Percentiles rank a stretch among this genome's conserved stretches.
These are phyloP conservation scores for Erodium maritimum DNA, from an alignment of 345 rosid species.

Conservation along the genomic window DNA sequence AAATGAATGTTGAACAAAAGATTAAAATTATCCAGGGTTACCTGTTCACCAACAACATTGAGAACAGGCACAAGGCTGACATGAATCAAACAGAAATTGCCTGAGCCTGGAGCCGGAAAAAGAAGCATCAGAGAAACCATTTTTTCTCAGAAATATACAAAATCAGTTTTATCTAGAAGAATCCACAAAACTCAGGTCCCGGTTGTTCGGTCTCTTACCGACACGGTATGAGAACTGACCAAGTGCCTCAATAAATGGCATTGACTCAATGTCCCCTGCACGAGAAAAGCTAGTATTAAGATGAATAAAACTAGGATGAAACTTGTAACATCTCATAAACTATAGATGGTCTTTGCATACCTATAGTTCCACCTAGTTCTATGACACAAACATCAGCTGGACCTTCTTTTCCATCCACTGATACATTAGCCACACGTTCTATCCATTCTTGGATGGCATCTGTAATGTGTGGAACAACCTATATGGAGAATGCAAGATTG, in stretches of 20 bases:
- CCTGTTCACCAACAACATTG: constrained; percentile 98
- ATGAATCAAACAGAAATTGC: constrained; percentile 89
- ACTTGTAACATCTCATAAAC: not conserved
- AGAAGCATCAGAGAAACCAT: constrained; percentile 1
- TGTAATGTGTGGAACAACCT: constrained; percentile 99
- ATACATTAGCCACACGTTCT: constrained; percentile 67
- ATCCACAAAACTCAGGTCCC: not conserved
- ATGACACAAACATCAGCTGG: constrained; percentile 97
- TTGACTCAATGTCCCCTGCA: constrained; percentile 96
- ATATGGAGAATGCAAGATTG: constrained; percentile 7
- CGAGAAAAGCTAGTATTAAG: not conserved
- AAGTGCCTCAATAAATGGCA: constrained; percentile 95
- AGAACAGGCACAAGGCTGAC: constrained; percentile 97
- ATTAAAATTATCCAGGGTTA: constrained; percentile 5
- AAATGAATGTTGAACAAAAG: not conserved
- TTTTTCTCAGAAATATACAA: not conserved
- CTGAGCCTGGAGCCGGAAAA: constrained; percentile 47
- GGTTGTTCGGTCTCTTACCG: constrained; percentile 30
- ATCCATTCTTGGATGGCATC: constrained; percentile 98
- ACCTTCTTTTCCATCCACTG: constrained; percentile 76
- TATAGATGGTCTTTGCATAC: constrained; percentile 17
- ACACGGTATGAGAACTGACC: constrained; percentile 91
- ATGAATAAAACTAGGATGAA: not conserved
- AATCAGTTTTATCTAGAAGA: not conserved
- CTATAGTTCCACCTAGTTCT: constrained; percentile 96